A percentile compares a stretch with the other conserved stretches of the same genome.
These are phyloP conservation scores for Hibiscus trionum DNA, from an alignment of 345 rosid species.

Conservation along the genomic window DNA sequence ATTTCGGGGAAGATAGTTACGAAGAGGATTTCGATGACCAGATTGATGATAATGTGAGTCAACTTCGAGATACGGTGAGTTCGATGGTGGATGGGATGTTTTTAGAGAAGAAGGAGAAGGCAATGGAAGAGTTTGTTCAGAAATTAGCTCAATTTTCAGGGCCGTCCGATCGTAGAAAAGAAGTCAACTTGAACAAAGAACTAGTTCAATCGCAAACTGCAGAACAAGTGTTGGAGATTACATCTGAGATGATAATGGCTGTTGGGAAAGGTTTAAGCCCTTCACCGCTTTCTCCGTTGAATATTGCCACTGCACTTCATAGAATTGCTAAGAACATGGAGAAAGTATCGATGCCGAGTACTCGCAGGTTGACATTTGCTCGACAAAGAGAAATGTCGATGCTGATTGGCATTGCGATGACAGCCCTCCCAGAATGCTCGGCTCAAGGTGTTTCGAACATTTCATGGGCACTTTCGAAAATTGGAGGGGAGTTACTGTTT, in stretches of 20 bases:
- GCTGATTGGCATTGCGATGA: conserved; percentile 81
- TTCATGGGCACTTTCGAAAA: conserved; percentile 80
- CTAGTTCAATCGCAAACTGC: conserved; percentile 74
- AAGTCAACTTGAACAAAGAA: conserved; percentile 60
- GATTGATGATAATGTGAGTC: conserved; percentile 19
- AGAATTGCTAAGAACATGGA: conserved; percentile 95
- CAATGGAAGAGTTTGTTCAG: conserved; percentile 54
- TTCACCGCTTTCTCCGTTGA: conserved; percentile 75
- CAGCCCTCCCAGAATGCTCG: conserved; percentile 77
- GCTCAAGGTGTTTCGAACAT: conserved; percentile 92
- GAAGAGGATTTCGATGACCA: conserved; percentile 16
- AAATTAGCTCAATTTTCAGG: conserved; percentile 69
- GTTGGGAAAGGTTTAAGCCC: conserved; percentile 88
- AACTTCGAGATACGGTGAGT: conserved; percentile 44
- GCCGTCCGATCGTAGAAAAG: conserved; percentile 69
- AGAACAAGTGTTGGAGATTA: conserved; percentile 8
- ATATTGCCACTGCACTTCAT: conserved; percentile 80
- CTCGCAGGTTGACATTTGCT: conserved; percentile 64
- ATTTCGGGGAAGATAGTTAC: conserved; percentile 31
- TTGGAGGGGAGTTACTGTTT: conserved; percentile 81
- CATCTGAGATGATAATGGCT: conserved; percentile 64
- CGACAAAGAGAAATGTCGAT: conserved; percentile 89
- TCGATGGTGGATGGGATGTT: conserved; percentile 64
- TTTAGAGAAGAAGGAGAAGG: conserved; percentile 54
- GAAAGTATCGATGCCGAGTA: conserved; percentile 65